Conservation (phyloP, 1,284 basidiomycete genomes). For the Fereydounia khargensis region DNA sequence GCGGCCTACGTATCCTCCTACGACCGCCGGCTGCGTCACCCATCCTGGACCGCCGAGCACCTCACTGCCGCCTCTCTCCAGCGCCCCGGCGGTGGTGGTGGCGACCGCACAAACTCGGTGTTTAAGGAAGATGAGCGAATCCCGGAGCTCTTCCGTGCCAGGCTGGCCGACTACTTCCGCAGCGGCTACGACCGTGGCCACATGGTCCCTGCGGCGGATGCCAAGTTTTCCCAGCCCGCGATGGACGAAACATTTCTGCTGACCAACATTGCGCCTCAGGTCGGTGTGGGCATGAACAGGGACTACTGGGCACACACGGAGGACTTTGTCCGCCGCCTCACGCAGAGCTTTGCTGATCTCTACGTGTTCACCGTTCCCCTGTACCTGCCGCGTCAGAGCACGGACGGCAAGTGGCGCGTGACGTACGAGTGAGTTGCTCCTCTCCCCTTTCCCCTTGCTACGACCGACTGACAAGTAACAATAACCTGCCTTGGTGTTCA, state of each 20-base stretch:
- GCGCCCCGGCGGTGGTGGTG: constrained; percentile 33
- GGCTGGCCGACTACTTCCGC: constrained; percentile 73
- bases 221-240: constrained; percentile 81
- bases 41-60: constrained; percentile 93
- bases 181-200: constrained; percentile 93
- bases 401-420: constrained; percentile 90
- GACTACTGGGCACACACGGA: constrained; percentile 74
- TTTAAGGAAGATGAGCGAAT: constrained; percentile 83
- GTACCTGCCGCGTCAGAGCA: constrained; percentile 81
- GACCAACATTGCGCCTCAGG: constrained; percentile 96
- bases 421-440: constrained; percentile 63
- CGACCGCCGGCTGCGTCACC: constrained; percentile 84
- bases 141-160: constrained; percentile 78
- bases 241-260: constrained; percentile 97
- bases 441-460: too few species aligned
- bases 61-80: constrained; percentile 68
- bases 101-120: constrained; percentile 64
- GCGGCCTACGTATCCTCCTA: constrained; percentile 85
- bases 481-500: constrained; percentile 10
- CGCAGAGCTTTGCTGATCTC: constrained; percentile 81
- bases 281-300: constrained; percentile 94
- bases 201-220: constrained; percentile 96
- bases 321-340: constrained; percentile 89
- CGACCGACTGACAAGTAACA: too few species aligned
- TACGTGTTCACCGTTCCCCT: constrained; percentile 97